phyloP scores from a whole-genome alignment of 2,329 filamentous ascomycete species.

The Chrysoporthe austroafricana region DNA sequence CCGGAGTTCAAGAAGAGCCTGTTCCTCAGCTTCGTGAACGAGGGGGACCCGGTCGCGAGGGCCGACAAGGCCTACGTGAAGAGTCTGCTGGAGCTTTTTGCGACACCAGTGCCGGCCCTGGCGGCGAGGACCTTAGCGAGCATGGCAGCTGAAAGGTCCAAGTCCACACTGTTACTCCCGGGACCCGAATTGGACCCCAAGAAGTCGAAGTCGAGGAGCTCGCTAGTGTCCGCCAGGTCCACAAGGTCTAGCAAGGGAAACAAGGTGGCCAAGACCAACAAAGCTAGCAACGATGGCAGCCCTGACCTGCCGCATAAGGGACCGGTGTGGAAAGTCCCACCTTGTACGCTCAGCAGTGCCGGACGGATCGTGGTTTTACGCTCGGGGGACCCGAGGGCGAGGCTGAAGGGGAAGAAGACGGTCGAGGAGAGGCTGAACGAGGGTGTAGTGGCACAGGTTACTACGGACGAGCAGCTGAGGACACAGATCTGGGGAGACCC shows the following conservation, averaged over 20 bases:
- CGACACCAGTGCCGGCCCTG: constrained; percentile 56
- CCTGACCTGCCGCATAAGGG: constrained; percentile 33
- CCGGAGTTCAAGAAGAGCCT: constrained; percentile 64
- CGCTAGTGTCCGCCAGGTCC: constrained; percentile 36
- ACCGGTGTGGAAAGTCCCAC: constrained; percentile 67
- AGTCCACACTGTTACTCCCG: constrained; percentile 24
- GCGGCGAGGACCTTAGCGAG: constrained; percentile 6
- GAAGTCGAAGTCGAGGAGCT: constrained; percentile 34
- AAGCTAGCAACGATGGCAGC: constrained; percentile 23
- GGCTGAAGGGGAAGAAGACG: constrained; percentile 49
- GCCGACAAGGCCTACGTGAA: constrained; percentile 78
- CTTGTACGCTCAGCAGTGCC: constrained; percentile 69
- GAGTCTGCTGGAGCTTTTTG: constrained; percentile 72
- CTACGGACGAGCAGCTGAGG: constrained; percentile 69
- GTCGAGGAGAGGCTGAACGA: constrained; percentile 56
- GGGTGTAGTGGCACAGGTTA: constrained; percentile 69
- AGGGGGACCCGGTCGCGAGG: constrained; percentile 79
- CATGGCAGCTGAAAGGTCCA: constrained; percentile 13
- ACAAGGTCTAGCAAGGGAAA: constrained; percentile 34
- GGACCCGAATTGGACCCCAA: constrained; percentile 33
- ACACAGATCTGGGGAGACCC: constrained; percentile 81
- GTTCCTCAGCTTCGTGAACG: constrained; percentile 82
- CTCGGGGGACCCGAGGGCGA: constrained; percentile 46
- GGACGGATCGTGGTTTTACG: constrained; percentile 71
- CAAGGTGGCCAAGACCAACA: constrained; percentile 17